Evolutionary conservation across 495 filamentous ascomycete genomes (phyloP), one percentile per base, ranked within the genome.

Genomic region (Cairneyella variabilis): DNA sequence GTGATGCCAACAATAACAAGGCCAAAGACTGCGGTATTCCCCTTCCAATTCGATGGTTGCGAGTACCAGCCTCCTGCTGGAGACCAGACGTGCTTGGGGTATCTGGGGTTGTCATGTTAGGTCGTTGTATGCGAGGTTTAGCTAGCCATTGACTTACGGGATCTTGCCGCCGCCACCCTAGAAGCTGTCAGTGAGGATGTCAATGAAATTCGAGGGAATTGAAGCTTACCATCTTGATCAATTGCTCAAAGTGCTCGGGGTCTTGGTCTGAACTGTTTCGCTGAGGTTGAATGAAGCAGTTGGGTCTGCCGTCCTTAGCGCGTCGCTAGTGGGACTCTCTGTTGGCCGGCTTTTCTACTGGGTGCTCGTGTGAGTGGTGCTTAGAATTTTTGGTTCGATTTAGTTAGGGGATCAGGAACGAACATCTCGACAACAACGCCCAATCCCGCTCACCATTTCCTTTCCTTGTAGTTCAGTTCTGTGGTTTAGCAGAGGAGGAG

Each of bases 1-100:
- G 81, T 80, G 61, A 96, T 80, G 44, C 88, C 85, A 60, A 90
- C 59, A 41, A 96, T 79, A 44, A 86, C 82, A 2, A 74, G 75
- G 45, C 79, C 76, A 73, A 90, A 83, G 51, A 96, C 75, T n/a
- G 88, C 89, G 8, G 93, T 98, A 73, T 98, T 98, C 34, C 73
- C 67, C 70, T 85, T 95, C 95, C 95, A 98, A 78, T 98, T 98
- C 58, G 75, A 74, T 9, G 93, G 93, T 68, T 90, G 92, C 26
- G 85, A 72, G 72, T 98, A 98, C 93, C 95, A 98, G 64, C 93
- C 93, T 76, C 93, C 93, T 52, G 93, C 79, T 54, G 93, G 93
- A 64, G 93, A 97, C 93, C 93, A 98, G 76, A 98, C 88, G 76
- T 98, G 91, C 77, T 96, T 96, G 66, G 93, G 93, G 72, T 96